Evolutionary conservation across 169 alveolate species (phyloP).

Genomic region (Cytauxzoon felis): DNA sequence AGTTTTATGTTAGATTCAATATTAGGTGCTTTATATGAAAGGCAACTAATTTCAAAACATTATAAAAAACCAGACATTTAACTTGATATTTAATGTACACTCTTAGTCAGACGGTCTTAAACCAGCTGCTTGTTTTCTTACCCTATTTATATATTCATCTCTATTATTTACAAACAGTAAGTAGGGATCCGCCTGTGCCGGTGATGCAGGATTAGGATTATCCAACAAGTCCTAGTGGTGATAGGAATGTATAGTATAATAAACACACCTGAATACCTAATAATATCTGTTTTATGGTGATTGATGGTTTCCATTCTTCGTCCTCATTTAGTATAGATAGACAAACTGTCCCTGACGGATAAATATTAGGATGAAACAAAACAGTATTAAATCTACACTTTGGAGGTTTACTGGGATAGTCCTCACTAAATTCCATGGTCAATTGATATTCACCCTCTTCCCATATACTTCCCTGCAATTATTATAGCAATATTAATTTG

Average conservation of each 20-base stretch:
- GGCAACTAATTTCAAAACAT: slow-evolving; percentile 44
- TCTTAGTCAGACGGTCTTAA: slow-evolving; percentile 61
- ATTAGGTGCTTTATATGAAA: slow-evolving; percentile 37
- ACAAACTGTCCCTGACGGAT: slow-evolving; percentile 98
- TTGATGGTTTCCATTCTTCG: slow-evolving; percentile 99
- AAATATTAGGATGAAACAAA: slow-evolving; percentile 96
- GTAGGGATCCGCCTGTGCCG: slow-evolving; percentile 97
- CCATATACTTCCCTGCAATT: slow-evolving; percentile 85
- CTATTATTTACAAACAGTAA: slow-evolving; percentile 87
- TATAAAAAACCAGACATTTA: not conserved
- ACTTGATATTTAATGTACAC: not conserved
- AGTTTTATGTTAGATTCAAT: slow-evolving; percentile 36
- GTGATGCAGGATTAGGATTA: slow-evolving; percentile 94
- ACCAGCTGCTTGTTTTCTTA: slow-evolving; percentile 73
- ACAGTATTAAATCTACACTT: slow-evolving; percentile 96
- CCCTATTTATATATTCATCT: slow-evolving; percentile 82
- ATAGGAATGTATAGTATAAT: not conserved
- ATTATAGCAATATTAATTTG: not conserved
- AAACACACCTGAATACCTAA: slow-evolving; percentile 90
- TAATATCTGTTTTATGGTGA: slow-evolving; percentile 94
- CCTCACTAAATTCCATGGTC: slow-evolving; percentile 96
- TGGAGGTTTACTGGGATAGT: slow-evolving; percentile 99
- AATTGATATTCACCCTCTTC: slow-evolving; percentile 96
- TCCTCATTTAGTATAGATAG: slow-evolving; percentile 97
- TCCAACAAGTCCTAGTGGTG: slow-evolving; percentile 88